Conservation (phyloP, 2,329 filamentous ascomycete genomes). For the Botrytis fabae region DNA sequence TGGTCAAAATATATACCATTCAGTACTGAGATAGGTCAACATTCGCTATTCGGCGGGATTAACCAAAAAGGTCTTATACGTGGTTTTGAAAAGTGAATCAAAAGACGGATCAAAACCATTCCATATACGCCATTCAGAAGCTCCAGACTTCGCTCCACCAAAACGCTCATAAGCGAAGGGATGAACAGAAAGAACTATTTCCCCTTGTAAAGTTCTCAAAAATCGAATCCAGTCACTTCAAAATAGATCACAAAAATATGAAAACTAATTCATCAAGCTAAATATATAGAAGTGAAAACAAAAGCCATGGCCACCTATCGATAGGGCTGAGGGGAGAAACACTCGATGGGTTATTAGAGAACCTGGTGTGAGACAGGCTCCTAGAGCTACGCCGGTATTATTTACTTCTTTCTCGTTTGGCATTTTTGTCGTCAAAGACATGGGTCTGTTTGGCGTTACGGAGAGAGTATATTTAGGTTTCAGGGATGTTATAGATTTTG, state of each 20-base stretch:
- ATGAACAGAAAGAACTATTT: background rate
- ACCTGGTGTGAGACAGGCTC: background rate
- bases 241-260: background rate
- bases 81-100: background rate
- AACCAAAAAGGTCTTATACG: background rate
- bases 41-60: background rate
- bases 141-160: background rate
- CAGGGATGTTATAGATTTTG: background rate
- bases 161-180: background rate
- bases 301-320: too few species aligned
- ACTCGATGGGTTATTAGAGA: background rate
- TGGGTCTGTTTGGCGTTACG: background rate
- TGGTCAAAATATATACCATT: background rate
- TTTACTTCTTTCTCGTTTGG: background rate
- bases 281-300: background rate
- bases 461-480: fast-evolving
- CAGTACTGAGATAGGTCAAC: background rate
- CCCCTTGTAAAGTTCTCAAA: background rate
- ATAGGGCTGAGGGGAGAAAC: background rate
- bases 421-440: background rate
- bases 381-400: background rate
- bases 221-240: background rate
- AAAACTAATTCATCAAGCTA: background rate
- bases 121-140: background rate
- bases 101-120: background rate